Base-by-base conservation (phyloP, 805 yeast species). In the Candida ulmi region DNA sequence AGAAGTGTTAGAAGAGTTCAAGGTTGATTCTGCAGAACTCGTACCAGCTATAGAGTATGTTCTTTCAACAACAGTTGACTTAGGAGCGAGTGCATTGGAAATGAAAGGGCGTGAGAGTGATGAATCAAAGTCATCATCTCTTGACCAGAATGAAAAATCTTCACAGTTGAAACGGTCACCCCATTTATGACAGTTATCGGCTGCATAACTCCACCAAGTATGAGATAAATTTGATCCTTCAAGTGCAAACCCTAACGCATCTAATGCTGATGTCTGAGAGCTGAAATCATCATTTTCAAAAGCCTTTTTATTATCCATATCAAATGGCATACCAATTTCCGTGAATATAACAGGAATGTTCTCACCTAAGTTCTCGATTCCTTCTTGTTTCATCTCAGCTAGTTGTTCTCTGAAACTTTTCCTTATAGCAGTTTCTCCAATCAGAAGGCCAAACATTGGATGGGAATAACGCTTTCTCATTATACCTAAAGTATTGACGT, bases 301-400 rank as follows among this genome's bases (percentile, higher is more conserved):
- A 0, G 96, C 84, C 35, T 63, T 67, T 55, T 84, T 86, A 42
- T 76, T 70, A 60, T 91, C 90, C 96, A 91, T 86, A 59, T 93
- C 96, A 58, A 83, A 87, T 3, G 99, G 98, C 82, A 91, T 87
- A 6, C 99, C 99, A n/a, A 91, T 88, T 60, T 91, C 99, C 1
- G 95, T 77, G 71, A 93, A 80, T 17, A 91, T 62, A 9, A 83
- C 73, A 0, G 97, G 96, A 9, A 88, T 68, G 9, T 58, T 37
- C 2, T 48, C 42, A 3, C 97, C 97, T 28, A 90, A 60, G 24
- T 72, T 58, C 4, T 69, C 70, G 6, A 63, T 56, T 5, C 88
- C 78, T 55, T 93, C 98, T 17, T 58, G 54, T 39, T 71, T 73
- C 65, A 91, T 73, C 42, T 74, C 82, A n/a, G 57, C 50, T 41